These are phyloP conservation scores for Alloteropsis semialata DNA, from an alignment of 176 grass and related monocot genomes.

Conservation along the genomic window DNA sequence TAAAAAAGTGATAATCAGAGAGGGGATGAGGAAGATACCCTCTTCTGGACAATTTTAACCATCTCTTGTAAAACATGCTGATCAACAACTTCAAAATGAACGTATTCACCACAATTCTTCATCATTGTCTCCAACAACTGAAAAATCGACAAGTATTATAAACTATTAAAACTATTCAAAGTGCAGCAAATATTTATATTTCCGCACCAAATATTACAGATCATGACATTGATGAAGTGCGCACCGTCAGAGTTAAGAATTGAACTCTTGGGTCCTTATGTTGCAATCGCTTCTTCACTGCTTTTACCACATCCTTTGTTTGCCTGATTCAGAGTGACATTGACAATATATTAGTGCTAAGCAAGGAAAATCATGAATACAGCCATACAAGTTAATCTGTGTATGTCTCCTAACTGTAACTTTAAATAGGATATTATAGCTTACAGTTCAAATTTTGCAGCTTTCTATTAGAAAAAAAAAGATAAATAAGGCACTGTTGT, in stretches of 20 bases:
- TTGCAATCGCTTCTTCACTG: conserved; percentile 82
- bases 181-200: background rate
- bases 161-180: background rate
- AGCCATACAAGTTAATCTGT: background rate
- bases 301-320: conserved; percentile 85
- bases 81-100: conserved; percentile 84
- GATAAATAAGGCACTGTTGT: background rate
- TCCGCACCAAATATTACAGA: conserved; percentile 3
- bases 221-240: background rate
- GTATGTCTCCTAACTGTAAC: background rate
- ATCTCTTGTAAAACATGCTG: conserved; percentile 82
- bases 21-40: conserved; percentile 35
- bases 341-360: conserved; percentile 7
- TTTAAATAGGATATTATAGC: background rate
- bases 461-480: background rate
- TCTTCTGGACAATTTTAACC: conserved; percentile 91
- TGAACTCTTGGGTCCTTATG: conserved; percentile 85
- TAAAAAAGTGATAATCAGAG: background rate
- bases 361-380: conserved; percentile 11
- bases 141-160: background rate
- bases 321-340: conserved; percentile 60
- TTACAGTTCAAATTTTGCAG: background rate
- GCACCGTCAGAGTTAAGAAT: conserved; percentile 80
- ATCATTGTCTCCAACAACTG: conserved; percentile 97
- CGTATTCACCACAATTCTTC: conserved; percentile 83